Evolutionary conservation across 202 grass and related monocot species (phyloP).

Genomic region (Setaria italica): DNA sequence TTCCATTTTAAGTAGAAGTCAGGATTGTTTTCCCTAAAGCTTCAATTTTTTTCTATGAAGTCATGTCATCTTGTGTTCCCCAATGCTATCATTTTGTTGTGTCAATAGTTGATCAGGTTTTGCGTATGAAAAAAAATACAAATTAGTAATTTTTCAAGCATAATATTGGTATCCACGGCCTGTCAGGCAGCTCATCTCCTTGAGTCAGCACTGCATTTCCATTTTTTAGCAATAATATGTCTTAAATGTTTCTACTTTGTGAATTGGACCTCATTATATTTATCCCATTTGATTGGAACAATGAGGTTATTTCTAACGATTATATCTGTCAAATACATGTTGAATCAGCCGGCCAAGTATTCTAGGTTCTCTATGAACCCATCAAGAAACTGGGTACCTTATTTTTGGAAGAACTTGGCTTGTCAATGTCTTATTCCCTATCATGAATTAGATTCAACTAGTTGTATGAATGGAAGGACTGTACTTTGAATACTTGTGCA

Average conservation of each 20-base stretch:
- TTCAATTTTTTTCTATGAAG: no score
- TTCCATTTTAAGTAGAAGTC: no score
- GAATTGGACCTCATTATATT: conserved; percentile 36
- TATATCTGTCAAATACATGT: conserved; percentile 63
- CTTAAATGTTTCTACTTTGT: not conserved
- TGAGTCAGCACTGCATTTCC: not conserved
- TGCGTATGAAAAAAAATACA: not conserved
- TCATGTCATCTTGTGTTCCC: not conserved
- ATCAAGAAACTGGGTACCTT: conserved; percentile 38
- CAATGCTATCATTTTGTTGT: not conserved
- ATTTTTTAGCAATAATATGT: conserved; percentile 15
- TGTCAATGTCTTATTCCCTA: not conserved
- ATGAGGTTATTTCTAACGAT: conserved; percentile 61
- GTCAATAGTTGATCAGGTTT: conserved; percentile 18
- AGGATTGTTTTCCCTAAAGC: no score
- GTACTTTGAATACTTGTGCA: no score
- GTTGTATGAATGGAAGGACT: no score
- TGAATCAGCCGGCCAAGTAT: conserved; percentile 54
- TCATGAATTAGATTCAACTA: no score
- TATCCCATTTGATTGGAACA: conserved; percentile 42
- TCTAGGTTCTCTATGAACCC: conserved; percentile 65
- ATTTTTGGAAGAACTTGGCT: conserved; percentile 32
- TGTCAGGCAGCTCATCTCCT: not conserved
- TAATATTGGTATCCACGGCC: not conserved
- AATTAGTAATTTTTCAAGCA: not conserved